phyloP scores from a whole-genome alignment of 257 asterid species.

The Solanum stenotomum region DNA sequence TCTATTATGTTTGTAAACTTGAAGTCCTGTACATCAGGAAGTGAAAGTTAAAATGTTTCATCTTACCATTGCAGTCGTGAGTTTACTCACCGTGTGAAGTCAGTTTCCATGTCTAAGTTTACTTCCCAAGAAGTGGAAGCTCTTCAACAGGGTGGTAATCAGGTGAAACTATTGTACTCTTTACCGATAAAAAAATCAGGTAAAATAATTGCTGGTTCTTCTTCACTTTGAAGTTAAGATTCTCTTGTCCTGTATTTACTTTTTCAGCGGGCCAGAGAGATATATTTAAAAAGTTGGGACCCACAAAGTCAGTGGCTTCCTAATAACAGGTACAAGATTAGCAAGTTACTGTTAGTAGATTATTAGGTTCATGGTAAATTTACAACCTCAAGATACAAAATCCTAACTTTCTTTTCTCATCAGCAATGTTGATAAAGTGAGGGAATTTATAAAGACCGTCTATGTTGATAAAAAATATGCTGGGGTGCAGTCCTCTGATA shows the following conservation, averaged over 20 bases:
- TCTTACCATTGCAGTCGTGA: conserved; percentile 65
- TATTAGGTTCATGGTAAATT: background rate
- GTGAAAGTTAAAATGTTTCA: background rate
- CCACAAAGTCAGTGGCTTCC: conserved; percentile 58
- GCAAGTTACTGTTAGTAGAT: background rate
- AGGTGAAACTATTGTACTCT: conserved; percentile 33
- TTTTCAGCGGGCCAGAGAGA: conserved; percentile 88
- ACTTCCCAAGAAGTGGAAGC: conserved; percentile 89
- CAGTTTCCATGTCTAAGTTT: conserved; percentile 95
- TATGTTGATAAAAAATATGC: conserved; percentile 55
- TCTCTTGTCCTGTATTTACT: conserved; percentile 2
- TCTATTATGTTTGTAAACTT: background rate
- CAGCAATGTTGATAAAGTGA: conserved; percentile 81
- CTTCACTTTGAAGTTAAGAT: background rate
- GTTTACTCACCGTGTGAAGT: conserved; percentile 97
- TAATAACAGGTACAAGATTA: conserved; percentile 47
- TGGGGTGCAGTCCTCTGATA: conserved; percentile 43
- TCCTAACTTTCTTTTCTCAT: conserved; percentile 10
- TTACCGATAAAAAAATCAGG: background rate
- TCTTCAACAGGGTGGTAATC: conserved; percentile 95
- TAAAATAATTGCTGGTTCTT: background rate
- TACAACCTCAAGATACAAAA: background rate
- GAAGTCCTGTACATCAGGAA: background rate
- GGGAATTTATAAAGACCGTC: conserved; percentile 63
- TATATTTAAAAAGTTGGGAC: conserved; percentile 71